A percentile compares a stretch with the other conserved stretches of the same genome.
Conservation (phyloP, 441 rosid species). For the Adansonia rubrostipa region DNA sequence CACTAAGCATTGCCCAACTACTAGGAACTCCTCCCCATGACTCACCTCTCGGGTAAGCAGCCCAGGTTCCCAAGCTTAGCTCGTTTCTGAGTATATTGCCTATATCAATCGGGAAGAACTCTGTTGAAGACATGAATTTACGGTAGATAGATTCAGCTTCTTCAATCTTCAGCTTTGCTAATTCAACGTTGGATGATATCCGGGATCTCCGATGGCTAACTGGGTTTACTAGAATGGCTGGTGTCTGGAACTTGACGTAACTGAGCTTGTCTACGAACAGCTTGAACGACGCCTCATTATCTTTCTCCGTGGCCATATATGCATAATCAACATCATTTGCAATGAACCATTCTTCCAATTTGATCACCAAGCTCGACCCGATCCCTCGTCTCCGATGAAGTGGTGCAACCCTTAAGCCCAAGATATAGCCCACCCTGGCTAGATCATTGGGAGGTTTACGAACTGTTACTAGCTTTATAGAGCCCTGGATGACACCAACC, state of each 20-base stretch:
- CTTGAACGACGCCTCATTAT: conserved; percentile 62
- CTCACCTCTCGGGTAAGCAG: conserved; percentile 54
- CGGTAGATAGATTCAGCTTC: conserved; percentile 61
- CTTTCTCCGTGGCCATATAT: conserved; percentile 78
- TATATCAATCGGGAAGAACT: conserved; percentile 72
- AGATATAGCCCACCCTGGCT: conserved; percentile 66
- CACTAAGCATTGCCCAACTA: conserved; percentile 82
- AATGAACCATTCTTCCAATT: conserved; percentile 73
- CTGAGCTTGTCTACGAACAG: conserved; percentile 60
- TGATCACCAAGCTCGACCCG: conserved; percentile 54
- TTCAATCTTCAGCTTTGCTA: conserved; percentile 53
- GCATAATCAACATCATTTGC: conserved; percentile 57
- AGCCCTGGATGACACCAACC: conserved; percentile 79
- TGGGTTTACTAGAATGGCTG: conserved; percentile 67
- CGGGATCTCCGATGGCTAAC: conserved; percentile 44
- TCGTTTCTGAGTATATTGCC: conserved; percentile 55
- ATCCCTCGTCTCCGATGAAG: conserved; percentile 58
- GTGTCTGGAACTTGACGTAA: conserved; percentile 60
- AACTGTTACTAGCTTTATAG: conserved; percentile 63
- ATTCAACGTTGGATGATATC: conserved; percentile 37
- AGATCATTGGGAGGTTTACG: conserved; percentile 40
- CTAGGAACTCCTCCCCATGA: conserved; percentile 35
- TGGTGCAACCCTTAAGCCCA: conserved; percentile 67
- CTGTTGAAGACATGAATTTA: conserved; percentile 55
- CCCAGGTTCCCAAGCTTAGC: conserved; percentile 78